Conservation (phyloP, 768 basidiomycete species). For the Lactarius deliciosus region DNA sequence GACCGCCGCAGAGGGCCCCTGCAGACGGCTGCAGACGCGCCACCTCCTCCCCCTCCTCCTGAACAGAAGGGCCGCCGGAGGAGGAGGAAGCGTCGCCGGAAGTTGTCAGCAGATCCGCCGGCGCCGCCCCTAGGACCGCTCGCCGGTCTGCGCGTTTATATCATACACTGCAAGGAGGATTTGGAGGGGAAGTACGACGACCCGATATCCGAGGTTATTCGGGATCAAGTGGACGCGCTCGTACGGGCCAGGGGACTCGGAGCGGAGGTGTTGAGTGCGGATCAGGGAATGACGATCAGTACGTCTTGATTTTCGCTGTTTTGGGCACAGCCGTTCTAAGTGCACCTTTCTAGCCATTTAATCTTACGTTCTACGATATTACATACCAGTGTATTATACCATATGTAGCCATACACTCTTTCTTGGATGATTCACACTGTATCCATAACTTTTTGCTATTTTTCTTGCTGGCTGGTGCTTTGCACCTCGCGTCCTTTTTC, state of each 20-base stretch:
- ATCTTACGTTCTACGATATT: background rate
- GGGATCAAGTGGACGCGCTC: slow-evolving; percentile 65
- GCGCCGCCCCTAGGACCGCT: slow-evolving; percentile 54
- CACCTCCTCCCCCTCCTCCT: background rate
- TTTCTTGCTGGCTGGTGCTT: background rate
- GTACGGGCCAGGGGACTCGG: slow-evolving; percentile 66
- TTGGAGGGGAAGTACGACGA: slow-evolving; percentile 47
- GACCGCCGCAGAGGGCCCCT: slow-evolving; percentile 1
- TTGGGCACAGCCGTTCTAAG: background rate
- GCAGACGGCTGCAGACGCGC: background rate
- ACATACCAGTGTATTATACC: slow-evolving; percentile 37
- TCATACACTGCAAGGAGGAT: slow-evolving; percentile 88
- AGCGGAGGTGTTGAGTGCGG: slow-evolving; percentile 63
- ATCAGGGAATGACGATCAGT: slow-evolving; percentile 84
- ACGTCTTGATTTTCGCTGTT: slow-evolving; percentile 14
- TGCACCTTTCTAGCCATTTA: slow-evolving; percentile 18
- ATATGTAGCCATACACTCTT: slow-evolving; percentile 41
- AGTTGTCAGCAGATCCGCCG: slow-evolving; percentile 37
- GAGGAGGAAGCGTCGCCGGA: slow-evolving; percentile 41
- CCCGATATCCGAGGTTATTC: slow-evolving; percentile 66
- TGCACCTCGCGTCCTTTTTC: background rate
- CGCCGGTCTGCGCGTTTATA: slow-evolving; percentile 62
- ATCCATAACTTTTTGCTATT: slow-evolving; percentile 13
- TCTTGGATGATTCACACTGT: slow-evolving; percentile 21
- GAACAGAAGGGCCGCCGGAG: slow-evolving; percentile 31